Evolutionary conservation across 2,329 filamentous ascomycete genomes (phyloP).

Genomic region (Penicillium vulpinum): DNA sequence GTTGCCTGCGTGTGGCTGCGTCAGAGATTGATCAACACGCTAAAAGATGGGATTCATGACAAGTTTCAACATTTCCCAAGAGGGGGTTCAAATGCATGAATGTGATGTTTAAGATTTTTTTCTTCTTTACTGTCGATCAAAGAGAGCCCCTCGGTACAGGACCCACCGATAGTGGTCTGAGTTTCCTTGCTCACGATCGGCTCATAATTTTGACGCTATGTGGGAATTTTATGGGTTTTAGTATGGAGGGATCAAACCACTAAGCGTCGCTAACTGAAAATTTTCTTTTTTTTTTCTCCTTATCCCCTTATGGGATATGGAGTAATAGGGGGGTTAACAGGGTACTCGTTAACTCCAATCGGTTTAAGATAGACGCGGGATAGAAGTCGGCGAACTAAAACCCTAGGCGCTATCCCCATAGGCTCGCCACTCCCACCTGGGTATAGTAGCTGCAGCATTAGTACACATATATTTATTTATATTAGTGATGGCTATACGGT

Average conservation of each 20-base stretch:
- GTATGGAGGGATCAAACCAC: not conserved
- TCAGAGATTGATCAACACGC: constrained; percentile 17
- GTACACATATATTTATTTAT: constrained; percentile 4
- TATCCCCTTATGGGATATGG: not conserved
- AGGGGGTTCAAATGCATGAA: constrained; percentile 9
- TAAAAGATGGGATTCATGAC: constrained; percentile 4
- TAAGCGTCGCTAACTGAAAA: not conserved
- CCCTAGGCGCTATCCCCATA: constrained; percentile 7
- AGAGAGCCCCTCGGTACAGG: constrained; percentile 12
- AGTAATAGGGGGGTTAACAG: not conserved
- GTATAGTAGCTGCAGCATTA: constrained; percentile 11
- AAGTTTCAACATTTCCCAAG: constrained; percentile 1
- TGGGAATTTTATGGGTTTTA: not conserved
- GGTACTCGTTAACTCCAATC: not conserved
- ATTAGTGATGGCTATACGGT: constrained; percentile 9
- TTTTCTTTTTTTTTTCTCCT: too few species aligned
- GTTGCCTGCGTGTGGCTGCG: constrained; percentile 19
- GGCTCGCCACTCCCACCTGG: constrained; percentile 10
- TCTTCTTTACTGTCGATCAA: constrained; percentile 12
- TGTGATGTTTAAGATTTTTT: constrained; percentile 4
- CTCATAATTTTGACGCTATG: constrained; percentile 4
- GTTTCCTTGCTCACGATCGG: constrained; percentile 14
- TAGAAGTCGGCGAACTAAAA: constrained; percentile 8
- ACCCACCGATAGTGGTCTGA: constrained; percentile 14
- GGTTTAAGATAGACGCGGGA: constrained; percentile 13